Conservation (phyloP, 164 flowering plant genomes). For the Euptelea pleiosperma region DNA sequence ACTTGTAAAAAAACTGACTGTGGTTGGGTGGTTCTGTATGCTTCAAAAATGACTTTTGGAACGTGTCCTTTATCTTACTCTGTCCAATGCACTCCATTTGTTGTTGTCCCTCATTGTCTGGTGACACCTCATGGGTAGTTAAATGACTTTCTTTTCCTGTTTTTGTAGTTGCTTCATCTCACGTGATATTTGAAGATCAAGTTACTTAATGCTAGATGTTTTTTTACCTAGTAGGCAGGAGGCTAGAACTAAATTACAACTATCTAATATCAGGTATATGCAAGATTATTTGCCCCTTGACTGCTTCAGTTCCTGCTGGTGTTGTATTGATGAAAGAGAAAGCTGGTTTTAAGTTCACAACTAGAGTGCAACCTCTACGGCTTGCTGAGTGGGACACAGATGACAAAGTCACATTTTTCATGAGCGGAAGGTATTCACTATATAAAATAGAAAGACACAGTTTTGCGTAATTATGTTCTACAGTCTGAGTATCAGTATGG, state of each 20-base stretch:
- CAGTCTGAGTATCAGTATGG: constrained; percentile 21
- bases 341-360: constrained; percentile 83
- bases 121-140: too few relatives aligned
- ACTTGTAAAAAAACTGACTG: too few relatives aligned
- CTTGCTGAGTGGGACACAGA: constrained; percentile 91
- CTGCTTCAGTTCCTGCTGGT: constrained; percentile 96
- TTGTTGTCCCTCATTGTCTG: too few relatives aligned
- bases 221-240: too few relatives aligned
- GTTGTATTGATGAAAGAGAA: constrained; percentile 89
- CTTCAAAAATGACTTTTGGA: too few relatives aligned
- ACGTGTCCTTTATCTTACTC: too few relatives aligned
- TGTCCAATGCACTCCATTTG: too few relatives aligned
- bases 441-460: not conserved
- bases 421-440: constrained; percentile 83
- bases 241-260: not conserved
- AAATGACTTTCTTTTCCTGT: too few relatives aligned
- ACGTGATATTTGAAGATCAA: too few relatives aligned
- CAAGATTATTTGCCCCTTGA: constrained; percentile 90
- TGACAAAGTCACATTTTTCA: constrained; percentile 84
- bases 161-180: too few relatives aligned
- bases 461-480: constrained; percentile 7
- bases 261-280: constrained; percentile 64
- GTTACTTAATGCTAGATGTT: too few relatives aligned
- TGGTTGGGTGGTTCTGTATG: too few relatives aligned
- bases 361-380: constrained; percentile 95